Evolutionary conservation across 1,284 basidiomycete species (phyloP).

Genomic region (Neotropicomus parvogracilis): DNA sequence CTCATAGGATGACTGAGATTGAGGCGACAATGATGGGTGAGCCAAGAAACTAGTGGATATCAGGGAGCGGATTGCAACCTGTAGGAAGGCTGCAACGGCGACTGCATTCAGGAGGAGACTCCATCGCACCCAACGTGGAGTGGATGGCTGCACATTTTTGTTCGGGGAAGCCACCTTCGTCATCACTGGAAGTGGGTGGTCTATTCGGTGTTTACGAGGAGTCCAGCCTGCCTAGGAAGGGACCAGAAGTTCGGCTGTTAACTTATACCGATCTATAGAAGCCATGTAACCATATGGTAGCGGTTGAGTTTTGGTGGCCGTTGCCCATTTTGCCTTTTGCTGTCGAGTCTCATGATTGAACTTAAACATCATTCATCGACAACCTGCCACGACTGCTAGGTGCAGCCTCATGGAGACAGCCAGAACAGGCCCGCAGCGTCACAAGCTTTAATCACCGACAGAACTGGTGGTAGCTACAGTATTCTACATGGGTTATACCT

Average conservation of each 20-base stretch:
- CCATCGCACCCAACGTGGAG: constrained; percentile 18
- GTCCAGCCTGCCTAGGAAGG: neutral
- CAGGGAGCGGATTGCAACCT: neutral
- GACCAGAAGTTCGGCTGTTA: neutral
- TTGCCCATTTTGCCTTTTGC: too few relatives aligned
- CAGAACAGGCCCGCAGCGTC: too few relatives aligned
- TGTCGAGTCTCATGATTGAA: too few relatives aligned
- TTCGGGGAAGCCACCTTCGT: neutral
- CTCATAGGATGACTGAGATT: neutral
- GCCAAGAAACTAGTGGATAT: neutral
- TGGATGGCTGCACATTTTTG: constrained; percentile 1
- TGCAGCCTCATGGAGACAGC: too few relatives aligned
- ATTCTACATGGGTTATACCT: too few relatives aligned
- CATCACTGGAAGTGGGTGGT: neutral
- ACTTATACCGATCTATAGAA: too few relatives aligned
- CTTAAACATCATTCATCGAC: too few relatives aligned
- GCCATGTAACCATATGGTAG: too few relatives aligned
- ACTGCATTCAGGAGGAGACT: constrained; percentile 19
- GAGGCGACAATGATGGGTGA: neutral
- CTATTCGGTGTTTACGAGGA: neutral
- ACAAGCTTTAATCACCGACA: too few relatives aligned
- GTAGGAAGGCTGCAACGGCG: constrained; percentile 15
- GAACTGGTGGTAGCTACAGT: too few relatives aligned
- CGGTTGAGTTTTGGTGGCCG: too few relatives aligned
- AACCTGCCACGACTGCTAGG: too few relatives aligned